Percentiles rank a stretch among this genome's conserved stretches.
Evolutionary conservation across 176 grass and related monocot genomes (phyloP).

Genomic region (Pharus latifolius): DNA sequence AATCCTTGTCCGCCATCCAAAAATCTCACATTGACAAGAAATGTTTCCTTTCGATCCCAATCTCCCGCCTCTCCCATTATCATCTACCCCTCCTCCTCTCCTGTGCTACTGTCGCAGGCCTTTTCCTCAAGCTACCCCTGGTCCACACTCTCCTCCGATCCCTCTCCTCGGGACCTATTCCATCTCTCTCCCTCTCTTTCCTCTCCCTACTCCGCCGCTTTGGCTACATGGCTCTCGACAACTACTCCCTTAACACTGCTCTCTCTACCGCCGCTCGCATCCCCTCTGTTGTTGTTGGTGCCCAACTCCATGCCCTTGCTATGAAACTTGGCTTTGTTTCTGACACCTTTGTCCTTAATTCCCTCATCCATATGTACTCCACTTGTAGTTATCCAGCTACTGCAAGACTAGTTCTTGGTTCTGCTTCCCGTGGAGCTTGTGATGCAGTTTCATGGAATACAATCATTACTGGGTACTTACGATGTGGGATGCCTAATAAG

Average conservation of each 20-base stretch:
- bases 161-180: conserved; percentile 26
- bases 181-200: no score
- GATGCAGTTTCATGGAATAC: conserved; percentile 88
- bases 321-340: conserved; percentile 52
- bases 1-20: background rate
- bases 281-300: conserved; percentile 29
- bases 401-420: conserved; percentile 61
- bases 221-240: conserved; percentile 35
- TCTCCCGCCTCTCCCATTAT: conserved; percentile 14
- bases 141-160: conserved; percentile 46
- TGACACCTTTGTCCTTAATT: conserved; percentile 76
- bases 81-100: conserved; percentile 61
- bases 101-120: conserved; percentile 33
- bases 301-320: conserved; percentile 57
- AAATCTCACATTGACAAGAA: background rate
- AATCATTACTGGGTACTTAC: conserved; percentile 63
- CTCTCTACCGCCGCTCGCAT: conserved; percentile 44
- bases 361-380: conserved; percentile 73
- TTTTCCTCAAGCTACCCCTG: conserved; percentile 45
- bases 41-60: conserved; percentile 13
- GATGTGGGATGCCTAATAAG: conserved; percentile 39
- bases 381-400: conserved; percentile 34
- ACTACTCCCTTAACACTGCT: conserved; percentile 59
- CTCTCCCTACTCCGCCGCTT: conserved; percentile 29
- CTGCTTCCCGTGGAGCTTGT: conserved; percentile 26